phyloP scores from a whole-genome alignment of 2,329 filamentous ascomycete genomes.

The Calonectria hawksworthii region DNA sequence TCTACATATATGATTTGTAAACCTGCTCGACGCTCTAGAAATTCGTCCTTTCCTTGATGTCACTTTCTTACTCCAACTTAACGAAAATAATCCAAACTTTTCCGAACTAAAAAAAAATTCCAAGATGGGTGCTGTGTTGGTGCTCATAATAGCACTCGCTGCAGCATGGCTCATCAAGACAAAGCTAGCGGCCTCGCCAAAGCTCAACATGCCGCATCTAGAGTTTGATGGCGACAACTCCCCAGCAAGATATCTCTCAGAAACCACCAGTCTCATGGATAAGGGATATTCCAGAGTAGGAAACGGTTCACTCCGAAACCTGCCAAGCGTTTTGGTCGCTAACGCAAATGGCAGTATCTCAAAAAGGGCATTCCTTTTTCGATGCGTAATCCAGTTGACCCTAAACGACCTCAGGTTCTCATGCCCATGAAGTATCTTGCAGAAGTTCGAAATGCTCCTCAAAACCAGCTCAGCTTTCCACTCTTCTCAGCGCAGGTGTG shows the following conservation, averaged over 20 bases:
- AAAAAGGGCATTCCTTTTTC: neutral
- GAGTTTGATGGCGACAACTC: conserved; percentile 2
- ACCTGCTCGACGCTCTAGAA: too few species aligned
- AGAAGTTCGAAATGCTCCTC: neutral
- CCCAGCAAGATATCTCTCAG: neutral
- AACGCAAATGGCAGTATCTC: neutral
- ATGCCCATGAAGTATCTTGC: neutral
- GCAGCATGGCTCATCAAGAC: neutral
- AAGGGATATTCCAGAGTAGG: neutral
- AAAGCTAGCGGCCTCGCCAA: neutral
- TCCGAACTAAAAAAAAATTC: neutral
- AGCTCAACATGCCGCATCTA: neutral
- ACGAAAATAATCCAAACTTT: neutral
- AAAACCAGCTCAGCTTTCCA: neutral
- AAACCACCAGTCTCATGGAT: neutral
- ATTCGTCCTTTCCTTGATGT: neutral
- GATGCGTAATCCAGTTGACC: neutral
- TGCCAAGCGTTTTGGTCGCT: neutral
- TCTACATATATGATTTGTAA: neutral
- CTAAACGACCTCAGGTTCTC: neutral
- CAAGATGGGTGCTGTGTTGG: neutral
- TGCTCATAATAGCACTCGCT: neutral
- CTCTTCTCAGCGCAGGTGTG: neutral
- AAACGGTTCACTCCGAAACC: neutral
- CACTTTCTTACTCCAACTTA: neutral